Percentiles rank a stretch among this genome's conserved stretches.
Conservation (phyloP, 2,329 filamentous ascomycete species). For the Alternaria ethzedia region DNA sequence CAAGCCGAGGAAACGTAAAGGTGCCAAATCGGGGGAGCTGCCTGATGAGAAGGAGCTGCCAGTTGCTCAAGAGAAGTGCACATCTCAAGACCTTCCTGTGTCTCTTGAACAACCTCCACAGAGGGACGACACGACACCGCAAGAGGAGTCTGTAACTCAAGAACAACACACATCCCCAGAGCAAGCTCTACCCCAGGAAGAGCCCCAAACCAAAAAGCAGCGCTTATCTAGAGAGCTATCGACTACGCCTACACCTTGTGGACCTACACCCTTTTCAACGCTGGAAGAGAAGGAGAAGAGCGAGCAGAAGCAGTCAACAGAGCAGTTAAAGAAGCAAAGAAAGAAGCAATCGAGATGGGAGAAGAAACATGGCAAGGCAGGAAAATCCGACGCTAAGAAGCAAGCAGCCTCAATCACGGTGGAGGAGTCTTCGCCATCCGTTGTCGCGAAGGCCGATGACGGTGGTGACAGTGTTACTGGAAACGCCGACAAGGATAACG, state of each 20-base stretch:
- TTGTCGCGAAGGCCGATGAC: background rate
- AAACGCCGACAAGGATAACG: background rate
- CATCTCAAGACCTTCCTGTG: background rate
- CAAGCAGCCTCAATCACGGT: background rate
- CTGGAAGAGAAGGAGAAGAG: background rate
- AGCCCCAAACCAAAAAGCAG: background rate
- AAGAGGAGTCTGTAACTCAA: background rate
- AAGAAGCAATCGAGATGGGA: background rate
- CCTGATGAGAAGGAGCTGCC: background rate
- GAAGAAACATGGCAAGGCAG: background rate
- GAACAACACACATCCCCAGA: background rate
- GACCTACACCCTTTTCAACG: background rate
- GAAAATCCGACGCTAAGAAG: background rate
- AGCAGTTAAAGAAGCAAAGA: background rate
- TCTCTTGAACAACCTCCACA: background rate
- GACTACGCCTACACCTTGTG: background rate
- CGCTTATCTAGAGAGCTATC: background rate
- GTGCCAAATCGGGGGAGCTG: background rate
- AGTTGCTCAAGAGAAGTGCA: background rate
- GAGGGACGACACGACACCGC: background rate
- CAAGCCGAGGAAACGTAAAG: background rate
- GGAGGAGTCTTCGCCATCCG: background rate
- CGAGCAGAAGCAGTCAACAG: background rate
- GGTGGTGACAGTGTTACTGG: background rate
- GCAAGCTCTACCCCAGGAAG: background rate